Evolutionary conservation across 1,284 basidiomycete genomes (phyloP), one percentile per base, ranked within the genome.

Genomic region (Pyrrhoderma lamaoense): DNA sequence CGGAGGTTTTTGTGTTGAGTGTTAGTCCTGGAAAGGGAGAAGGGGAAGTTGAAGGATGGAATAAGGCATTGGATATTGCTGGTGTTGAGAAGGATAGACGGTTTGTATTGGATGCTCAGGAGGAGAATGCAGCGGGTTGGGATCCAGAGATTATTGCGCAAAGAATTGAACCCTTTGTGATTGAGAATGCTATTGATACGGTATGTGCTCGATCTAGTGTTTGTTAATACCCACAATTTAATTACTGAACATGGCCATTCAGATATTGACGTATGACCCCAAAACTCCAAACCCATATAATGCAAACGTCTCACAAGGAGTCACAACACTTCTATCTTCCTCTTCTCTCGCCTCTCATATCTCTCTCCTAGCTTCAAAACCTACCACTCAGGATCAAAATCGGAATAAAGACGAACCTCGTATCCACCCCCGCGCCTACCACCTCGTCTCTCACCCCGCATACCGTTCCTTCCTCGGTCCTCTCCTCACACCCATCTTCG

Each of bases 241-340:
- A 37, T 37, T n/a, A n/a, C 35, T n/a, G n/a, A n/a, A n/a, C n/a
- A n/a, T n/a, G n/a, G n/a, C 31, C 19, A 9, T 43, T 7, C 40
- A 56, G 54, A 49, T 56, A 22, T 42, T 56, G 18, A 52, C 54
- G 16, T 56, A 52, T 50, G 54, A 56, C 50, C 36, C 31, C 4
- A 14, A 31, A 22, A 52, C 50, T 9, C 34, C 36, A 1, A 18
- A 49, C 42, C 54, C 50, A 9, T 36, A 56, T 42, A 50, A 49
- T 27, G 14, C 14, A 14, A 44, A 50, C n/a, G 43, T 52, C 16
- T 45, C 49, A 3, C 3, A 16, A 23, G 53, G 49, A 5, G 14
- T 55, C 39, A 40, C 45, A 18, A 36, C 27, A 16, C 47, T 52
- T 31, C 16, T 52, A 23, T 18, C 23, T 42, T 56, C 54, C 1